Conservation (phyloP, 306 rosid species). For the Styphnolobium japonicum region DNA sequence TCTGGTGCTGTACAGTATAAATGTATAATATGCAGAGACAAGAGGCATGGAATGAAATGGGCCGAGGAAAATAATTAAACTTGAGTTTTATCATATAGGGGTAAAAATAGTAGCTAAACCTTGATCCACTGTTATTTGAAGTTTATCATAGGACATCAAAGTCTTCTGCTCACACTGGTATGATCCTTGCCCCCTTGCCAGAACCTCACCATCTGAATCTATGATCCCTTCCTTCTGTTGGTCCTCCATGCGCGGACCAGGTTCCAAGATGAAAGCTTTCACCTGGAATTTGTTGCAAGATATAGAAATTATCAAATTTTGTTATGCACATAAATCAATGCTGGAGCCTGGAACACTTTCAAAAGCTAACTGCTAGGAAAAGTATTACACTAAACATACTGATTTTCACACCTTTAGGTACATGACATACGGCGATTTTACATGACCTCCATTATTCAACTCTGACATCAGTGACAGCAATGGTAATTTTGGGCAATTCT, state of each 20-base stretch:
- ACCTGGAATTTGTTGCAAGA: constrained; percentile 42
- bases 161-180: constrained; percentile 49
- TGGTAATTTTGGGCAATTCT: constrained; percentile 49
- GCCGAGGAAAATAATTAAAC: neutral
- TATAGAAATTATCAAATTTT: neutral
- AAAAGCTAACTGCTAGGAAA: neutral
- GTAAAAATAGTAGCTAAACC: constrained; percentile 75
- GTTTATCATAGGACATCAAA: constrained; percentile 61
- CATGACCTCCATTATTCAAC: constrained; percentile 55
- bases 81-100: constrained; percentile 26
- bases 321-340: neutral
- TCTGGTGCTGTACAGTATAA: neutral
- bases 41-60: neutral
- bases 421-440: constrained; percentile 60
- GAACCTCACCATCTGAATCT: constrained; percentile 76
- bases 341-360: neutral
- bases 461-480: constrained; percentile 54
- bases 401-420: constrained; percentile 57
- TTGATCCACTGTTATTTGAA: constrained; percentile 63
- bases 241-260: constrained; percentile 44
- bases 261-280: constrained; percentile 66
- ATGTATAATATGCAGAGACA: too few species aligned
- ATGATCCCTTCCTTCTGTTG: constrained; percentile 63
- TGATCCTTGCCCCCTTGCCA: constrained; percentile 70
- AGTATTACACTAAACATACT: neutral